Conservation (phyloP, 1,139 yeast species). For the Torulaspora globosa region DNA sequence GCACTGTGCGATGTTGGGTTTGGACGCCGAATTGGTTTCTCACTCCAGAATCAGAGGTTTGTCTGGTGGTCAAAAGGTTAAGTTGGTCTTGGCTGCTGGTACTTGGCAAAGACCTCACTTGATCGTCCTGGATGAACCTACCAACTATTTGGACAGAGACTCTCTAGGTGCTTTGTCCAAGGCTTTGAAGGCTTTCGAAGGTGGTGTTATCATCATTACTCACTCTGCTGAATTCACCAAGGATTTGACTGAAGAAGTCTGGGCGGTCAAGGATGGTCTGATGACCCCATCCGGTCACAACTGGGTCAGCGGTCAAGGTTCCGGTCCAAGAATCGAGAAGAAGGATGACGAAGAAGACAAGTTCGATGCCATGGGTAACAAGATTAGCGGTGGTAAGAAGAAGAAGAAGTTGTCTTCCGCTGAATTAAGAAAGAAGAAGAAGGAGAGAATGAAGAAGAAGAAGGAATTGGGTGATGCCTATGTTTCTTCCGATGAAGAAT, state of each 20-base stretch:
- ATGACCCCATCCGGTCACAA: slow-evolving; percentile 99
- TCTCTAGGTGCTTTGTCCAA: slow-evolving; percentile 98
- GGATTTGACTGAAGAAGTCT: slow-evolving; percentile 98
- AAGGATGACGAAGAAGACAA: slow-evolving; percentile 96
- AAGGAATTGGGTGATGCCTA: slow-evolving; percentile 99
- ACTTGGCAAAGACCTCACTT: slow-evolving; percentile 99
- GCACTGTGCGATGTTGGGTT: slow-evolving; percentile 98
- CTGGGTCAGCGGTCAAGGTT: slow-evolving; percentile 99
- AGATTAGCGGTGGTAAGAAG: slow-evolving; percentile 94
- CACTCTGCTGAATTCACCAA: slow-evolving; percentile 99
- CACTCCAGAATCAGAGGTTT: slow-evolving; percentile 99
- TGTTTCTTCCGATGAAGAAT: slow-evolving; percentile 84
- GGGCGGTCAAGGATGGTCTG: slow-evolving; percentile 97
- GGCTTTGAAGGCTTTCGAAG: slow-evolving; percentile 97
- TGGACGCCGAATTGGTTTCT: slow-evolving; percentile 97
- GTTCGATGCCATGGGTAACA: slow-evolving; percentile 99
- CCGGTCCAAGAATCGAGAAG: slow-evolving; percentile 99
- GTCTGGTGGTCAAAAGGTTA: slow-evolving; percentile 99
- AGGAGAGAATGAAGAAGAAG: slow-evolving; percentile 99
- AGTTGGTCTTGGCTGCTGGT: slow-evolving; percentile 99
- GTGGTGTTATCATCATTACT: slow-evolving; percentile 99
- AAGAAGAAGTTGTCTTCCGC: slow-evolving; percentile 97
- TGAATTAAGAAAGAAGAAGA: slow-evolving; percentile 99
- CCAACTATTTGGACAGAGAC: slow-evolving; percentile 98
- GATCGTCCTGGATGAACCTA: slow-evolving; percentile 98